Base-by-base conservation (phyloP, 257 asterid species). In the Nyctanthes arbortristis region DNA sequence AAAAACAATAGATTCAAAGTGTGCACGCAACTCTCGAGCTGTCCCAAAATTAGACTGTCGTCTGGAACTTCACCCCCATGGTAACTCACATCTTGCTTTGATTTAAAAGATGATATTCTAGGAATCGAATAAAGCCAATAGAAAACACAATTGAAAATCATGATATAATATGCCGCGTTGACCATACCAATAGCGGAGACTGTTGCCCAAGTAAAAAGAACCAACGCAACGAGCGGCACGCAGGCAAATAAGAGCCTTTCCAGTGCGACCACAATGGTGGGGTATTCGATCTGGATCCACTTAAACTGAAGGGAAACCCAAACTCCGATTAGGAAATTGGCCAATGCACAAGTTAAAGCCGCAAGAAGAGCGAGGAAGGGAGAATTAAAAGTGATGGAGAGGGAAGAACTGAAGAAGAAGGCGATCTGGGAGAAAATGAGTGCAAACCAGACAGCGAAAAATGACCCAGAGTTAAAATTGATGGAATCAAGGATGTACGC, bases 261-360 rank as follows among this genome's bases (percentile, higher is more conserved):
- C 34, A 94, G 86, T n/a, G 97, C 85, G 65, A 94, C 71, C 43
- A 91, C 98, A 30, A 94, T 89, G 2, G 97, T 75, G 4, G 99
- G 99, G 63, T 94, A 81, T 72, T 94, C 99, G 36, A 94, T 89
- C 59, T 89, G 99, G 73, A 94, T 79, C 98, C 98, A 94, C 86
- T 89, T 94, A 68, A 94, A 94, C 91, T 94, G 99, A 52, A 94
- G 88, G 37, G 97, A 91, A 35, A 83, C 86, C 99, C 99, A 94
- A 30, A 94, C 91, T 11, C 99, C 99, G 11, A 94, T 80, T 14
- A 91, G 69, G 82, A 94, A 94, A 76, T 91, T 94, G 56, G 93
- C 74, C 73, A 94, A 65, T 8, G 92, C 86, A 66, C 97, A 91
- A 55, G 87, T 78, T 1, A 87, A 73, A n/a, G 89, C 72, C 25